Conservation (phyloP, 73 alveolate genomes). For the Symbiodinium natans region DNA sequence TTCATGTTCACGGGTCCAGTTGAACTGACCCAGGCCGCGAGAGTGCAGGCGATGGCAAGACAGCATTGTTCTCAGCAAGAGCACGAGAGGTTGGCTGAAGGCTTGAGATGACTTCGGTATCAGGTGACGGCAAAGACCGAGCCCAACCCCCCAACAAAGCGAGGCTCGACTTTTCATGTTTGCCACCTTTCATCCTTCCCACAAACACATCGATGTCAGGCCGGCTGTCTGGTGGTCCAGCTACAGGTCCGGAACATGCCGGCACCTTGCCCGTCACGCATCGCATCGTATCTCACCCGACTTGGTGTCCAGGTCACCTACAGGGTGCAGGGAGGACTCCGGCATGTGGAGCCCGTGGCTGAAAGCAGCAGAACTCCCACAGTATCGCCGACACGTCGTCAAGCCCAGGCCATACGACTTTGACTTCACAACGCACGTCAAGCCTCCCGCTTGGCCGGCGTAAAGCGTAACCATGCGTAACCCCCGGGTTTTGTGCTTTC, state of each 20-base stretch:
- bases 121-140: neutral
- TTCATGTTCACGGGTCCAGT: neutral
- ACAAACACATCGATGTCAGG: too few species aligned
- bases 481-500: too few species aligned
- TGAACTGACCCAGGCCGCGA: neutral
- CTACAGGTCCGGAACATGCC: neutral
- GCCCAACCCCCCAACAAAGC: neutral
- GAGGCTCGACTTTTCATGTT: too few species aligned
- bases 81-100: neutral
- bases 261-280: too few species aligned
- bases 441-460: constrained; percentile 6
- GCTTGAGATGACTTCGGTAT: neutral
- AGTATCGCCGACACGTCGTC: neutral
- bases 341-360: constrained; percentile 79
- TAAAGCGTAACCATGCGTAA: too few species aligned
- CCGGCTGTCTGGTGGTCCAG: neutral
- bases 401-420: constrained; percentile 58
- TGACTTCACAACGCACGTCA: constrained; percentile 84
- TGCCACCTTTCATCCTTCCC: too few species aligned
- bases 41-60: neutral
- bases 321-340: constrained; percentile 71
- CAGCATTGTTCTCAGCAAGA: neutral
- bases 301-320: constrained; percentile 40
- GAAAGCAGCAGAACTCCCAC: neutral
- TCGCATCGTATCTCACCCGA: too few species aligned